phyloP scores from a whole-genome alignment of 352 stramenopile species.

The Aphanomyces astaci region DNA sequence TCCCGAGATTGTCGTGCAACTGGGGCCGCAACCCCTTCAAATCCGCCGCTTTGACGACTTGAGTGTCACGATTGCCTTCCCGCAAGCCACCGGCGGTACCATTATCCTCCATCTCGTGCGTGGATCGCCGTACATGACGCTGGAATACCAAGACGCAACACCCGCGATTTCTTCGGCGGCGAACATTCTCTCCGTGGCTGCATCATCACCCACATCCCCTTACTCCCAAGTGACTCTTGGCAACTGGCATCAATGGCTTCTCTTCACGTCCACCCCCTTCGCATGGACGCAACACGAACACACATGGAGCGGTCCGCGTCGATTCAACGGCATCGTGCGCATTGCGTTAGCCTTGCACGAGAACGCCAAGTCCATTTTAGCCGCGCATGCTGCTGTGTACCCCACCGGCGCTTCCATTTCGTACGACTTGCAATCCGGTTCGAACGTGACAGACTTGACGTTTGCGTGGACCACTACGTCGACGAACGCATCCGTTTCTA shows the following conservation, averaged over 20 bases:
- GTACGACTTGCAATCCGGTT: neutral
- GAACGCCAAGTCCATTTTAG: neutral
- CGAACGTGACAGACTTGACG: neutral
- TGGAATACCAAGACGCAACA: constrained; percentile 48
- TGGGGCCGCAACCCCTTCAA: constrained; percentile 29
- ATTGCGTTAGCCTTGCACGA: neutral
- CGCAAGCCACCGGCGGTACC: constrained; percentile 26
- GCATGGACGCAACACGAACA: neutral
- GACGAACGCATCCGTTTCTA: constrained; percentile 17
- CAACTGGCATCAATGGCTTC: constrained; percentile 21
- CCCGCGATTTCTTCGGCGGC: constrained; percentile 42
- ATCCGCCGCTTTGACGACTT: constrained; percentile 64
- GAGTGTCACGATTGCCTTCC: constrained; percentile 56
- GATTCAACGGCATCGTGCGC: constrained; percentile 4
- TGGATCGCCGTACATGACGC: constrained; percentile 71
- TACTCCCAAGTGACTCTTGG: constrained; percentile 7
- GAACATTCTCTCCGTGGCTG: constrained; percentile 6
- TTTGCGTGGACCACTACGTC: constrained; percentile 1
- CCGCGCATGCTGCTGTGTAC: neutral
- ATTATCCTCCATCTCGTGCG: constrained; percentile 61
- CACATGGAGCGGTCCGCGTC: neutral
- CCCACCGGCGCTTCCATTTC: neutral
- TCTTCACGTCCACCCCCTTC: neutral
- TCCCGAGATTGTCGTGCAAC: constrained; percentile 47
- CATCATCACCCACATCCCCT: neutral